Conservation (phyloP, 345 rosid genomes). For the Punica granatum region DNA sequence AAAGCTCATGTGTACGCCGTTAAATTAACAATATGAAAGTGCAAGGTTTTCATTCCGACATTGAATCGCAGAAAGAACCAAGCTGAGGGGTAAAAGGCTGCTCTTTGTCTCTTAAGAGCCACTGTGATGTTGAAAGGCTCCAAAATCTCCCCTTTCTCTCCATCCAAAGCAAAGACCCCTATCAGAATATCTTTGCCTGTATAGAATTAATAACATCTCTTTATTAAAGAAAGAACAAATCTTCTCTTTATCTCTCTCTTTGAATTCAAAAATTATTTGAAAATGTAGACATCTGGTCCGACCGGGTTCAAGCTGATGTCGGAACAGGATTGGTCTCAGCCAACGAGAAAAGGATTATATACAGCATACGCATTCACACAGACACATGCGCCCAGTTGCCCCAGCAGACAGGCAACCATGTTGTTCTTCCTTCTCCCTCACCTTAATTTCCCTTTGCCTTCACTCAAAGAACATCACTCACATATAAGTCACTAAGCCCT, state of each 20-base stretch:
- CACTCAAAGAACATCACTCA: constrained; percentile 29
- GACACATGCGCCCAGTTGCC: not conserved
- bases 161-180: constrained; percentile 26
- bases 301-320: too few species aligned
- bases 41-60: constrained; percentile 1
- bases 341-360: too few species aligned
- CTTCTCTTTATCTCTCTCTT: constrained; percentile 13
- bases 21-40: not conserved
- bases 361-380: not conserved
- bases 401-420: constrained; percentile 14
- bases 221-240: constrained; percentile 20
- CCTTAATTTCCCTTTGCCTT: constrained; percentile 25
- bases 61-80: not conserved
- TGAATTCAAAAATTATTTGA: constrained; percentile 8
- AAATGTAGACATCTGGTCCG: too few species aligned
- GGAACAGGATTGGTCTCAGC: too few species aligned
- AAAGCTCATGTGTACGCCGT: not conserved
- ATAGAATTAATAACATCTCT: not conserved
- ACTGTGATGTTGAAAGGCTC: constrained; percentile 8
- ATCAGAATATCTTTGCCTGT: constrained; percentile 7
- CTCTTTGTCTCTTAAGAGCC: not conserved
- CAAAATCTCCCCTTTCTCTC: constrained; percentile 38
- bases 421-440: constrained; percentile 26
- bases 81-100: constrained; percentile 12
- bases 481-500: constrained; percentile 4